Percentiles rank a stretch among this genome's conserved stretches.
Evolutionary conservation across 2,329 filamentous ascomycete genomes (phyloP).

Genomic region (Fusarium napiforme): DNA sequence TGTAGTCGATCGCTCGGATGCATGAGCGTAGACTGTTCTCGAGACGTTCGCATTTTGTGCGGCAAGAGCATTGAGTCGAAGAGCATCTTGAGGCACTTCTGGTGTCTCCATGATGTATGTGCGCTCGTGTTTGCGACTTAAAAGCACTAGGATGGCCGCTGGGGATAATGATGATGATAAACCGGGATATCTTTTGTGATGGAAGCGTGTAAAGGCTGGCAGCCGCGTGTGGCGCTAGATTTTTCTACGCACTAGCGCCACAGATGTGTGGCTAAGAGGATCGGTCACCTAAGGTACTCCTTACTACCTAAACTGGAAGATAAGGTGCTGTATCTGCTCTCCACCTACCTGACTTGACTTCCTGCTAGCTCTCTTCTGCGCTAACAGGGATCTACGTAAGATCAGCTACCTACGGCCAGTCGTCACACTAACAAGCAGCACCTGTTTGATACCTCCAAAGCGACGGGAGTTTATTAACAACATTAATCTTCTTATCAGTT

Average conservation of each 20-base stretch:
- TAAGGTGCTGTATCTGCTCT: background rate
- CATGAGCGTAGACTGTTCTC: constrained; percentile 47
- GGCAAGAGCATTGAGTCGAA: constrained; percentile 50
- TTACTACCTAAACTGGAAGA: too few species aligned
- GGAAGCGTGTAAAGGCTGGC: constrained; percentile 38
- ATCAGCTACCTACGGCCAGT: constrained; percentile 2
- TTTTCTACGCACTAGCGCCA: constrained; percentile 26
- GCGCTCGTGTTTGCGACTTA: constrained; percentile 8
- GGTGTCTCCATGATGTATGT: constrained; percentile 49
- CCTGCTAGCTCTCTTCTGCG: background rate
- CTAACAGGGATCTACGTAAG: constrained; percentile 10
- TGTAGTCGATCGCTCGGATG: constrained; percentile 38
- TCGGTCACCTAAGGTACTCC: background rate
- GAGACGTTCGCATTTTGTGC: constrained; percentile 50
- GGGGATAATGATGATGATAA: constrained; percentile 24
- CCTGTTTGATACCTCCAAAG: background rate
- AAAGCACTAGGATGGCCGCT: constrained; percentile 8
- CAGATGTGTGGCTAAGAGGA: constrained; percentile 13
- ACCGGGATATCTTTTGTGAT: constrained; percentile 32
- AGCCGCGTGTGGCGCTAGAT: constrained; percentile 47
- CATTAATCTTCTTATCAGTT: background rate
- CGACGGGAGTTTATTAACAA: background rate
- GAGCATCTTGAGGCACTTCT: constrained; percentile 47
- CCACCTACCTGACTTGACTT: background rate
- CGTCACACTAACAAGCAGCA: background rate